A percentile compares a stretch with the other conserved stretches of the same genome.
phyloP scores from a whole-genome alignment of 306 rosid species.

The Coriaria nepalensis region DNA sequence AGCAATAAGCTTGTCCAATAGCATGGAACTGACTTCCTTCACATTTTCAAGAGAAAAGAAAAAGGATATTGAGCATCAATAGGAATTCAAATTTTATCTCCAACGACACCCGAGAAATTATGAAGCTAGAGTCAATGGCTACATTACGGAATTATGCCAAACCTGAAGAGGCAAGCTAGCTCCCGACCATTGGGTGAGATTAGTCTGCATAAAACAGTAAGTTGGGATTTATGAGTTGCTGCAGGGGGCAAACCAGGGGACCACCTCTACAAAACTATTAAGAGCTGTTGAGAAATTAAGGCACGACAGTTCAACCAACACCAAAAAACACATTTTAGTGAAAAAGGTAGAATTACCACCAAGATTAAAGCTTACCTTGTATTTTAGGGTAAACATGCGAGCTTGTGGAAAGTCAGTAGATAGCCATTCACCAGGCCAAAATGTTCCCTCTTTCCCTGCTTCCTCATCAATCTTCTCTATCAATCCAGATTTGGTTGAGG shows the following conservation, averaged over 20 bases:
- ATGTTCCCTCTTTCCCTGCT: slow-evolving; percentile 90
- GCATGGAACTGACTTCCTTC: slow-evolving; percentile 95
- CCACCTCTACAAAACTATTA: no score
- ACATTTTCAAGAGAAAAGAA: slow-evolving; percentile 16
- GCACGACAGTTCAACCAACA: no score
- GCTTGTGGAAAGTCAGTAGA: slow-evolving; percentile 76
- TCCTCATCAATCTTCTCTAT: slow-evolving; percentile 97
- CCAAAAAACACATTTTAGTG: no score
- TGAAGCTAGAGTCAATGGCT: neutral
- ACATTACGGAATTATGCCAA: no score
- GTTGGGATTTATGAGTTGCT: no score
- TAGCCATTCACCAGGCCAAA: slow-evolving; percentile 99
- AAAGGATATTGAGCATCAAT: neutral
- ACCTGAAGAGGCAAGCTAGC: slow-evolving; percentile 99
- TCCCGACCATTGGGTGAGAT: slow-evolving; percentile 94
- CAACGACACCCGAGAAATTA: slow-evolving; percentile 1
- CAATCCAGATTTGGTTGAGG: slow-evolving; percentile 63
- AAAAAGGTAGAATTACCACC: no score
- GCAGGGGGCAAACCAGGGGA: no score
- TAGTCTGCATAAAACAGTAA: slow-evolving; percentile 87
- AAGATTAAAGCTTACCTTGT: no score
- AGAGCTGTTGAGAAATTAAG: no score
- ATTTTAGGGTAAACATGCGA: slow-evolving; percentile 73
- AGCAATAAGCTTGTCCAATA: slow-evolving; percentile 77
- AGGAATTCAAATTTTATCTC: no score